Base-by-base conservation (phyloP, 2,329 filamentous ascomycete species). In the Leptographium flavum region DNA sequence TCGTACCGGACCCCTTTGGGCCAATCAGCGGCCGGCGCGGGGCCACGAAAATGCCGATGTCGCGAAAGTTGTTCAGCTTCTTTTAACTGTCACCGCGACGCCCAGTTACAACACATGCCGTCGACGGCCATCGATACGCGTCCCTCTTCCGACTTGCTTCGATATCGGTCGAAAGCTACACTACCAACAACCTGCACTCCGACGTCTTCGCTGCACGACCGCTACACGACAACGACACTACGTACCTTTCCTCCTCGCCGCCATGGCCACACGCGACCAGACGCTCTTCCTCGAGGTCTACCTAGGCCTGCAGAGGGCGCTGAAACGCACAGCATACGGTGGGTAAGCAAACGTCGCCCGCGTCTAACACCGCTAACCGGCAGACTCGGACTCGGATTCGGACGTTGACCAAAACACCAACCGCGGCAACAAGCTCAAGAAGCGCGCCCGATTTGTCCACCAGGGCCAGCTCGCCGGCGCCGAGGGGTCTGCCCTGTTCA, bases 361-460 rank as follows among this genome's bases (percentile, higher is more conserved):
- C n/a, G 17, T 9, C n/a, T 19, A 10, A 36, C 17, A 17, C 25
- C 21, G 14, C 23, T 30, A 13, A 14, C 1, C n/a, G 10, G 7
- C 5, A 87, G 84, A 86, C 50, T 85, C 80, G 54, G 84, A 88
- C 59, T 85, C 82, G 47, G 85, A 90, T 60, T 78, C 79, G 49
- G 74, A 77, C 45, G 79, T 87, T 54, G 72, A 79, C 49, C 70
- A 74, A 54, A 74, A 74, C 54, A 81, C 78, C 47, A 87, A 87
- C 61, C 79, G 83, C 57, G 83, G 82, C 49, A 77, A 86, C 61
- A 90, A 88, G 60, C 69, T 90, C 39, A 85, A 87, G 67, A 83
- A 78, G 60, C 74, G 77, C 54, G 79, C 84, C 38, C 73, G 77
- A 53, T 84, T 84, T 57, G 74, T 83, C 39, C 79, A 76, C 54